These are phyloP conservation scores for Candida gorgasii DNA, from an alignment of 805 yeast genomes.

Conservation along the genomic window DNA sequence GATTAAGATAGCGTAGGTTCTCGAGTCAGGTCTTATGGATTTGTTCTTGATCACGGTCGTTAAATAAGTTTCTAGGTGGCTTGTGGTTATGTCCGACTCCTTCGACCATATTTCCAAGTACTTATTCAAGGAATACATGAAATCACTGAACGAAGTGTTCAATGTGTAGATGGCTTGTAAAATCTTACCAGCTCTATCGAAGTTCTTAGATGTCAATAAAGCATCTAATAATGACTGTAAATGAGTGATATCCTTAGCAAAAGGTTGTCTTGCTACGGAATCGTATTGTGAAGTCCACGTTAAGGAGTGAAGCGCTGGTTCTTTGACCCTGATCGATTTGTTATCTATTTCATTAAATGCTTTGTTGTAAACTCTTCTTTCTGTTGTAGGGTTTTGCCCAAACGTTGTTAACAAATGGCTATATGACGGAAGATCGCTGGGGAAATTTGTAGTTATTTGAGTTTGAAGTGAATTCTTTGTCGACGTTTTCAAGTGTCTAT, in stretches of 20 bases:
- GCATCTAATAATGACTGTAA: conserved; percentile 81
- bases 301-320: neutral
- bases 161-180: conserved; percentile 60
- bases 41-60: conserved; percentile 25
- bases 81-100: conserved; percentile 38
- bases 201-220: conserved; percentile 64
- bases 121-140: conserved; percentile 68
- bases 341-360: conserved; percentile 16
- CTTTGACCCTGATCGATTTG: neutral
- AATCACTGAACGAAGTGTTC: conserved; percentile 40
- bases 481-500: conserved; percentile 2
- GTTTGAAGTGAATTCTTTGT: conserved; percentile 4
- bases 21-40: conserved; percentile 44
- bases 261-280: conserved; percentile 41
- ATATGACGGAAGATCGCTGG: conserved; percentile 3
- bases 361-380: conserved; percentile 5
- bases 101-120: conserved; percentile 49
- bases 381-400: neutral
- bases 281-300: conserved; percentile 45
- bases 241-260: conserved; percentile 60
- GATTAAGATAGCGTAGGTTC: conserved; percentile 61
- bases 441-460: neutral
- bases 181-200: conserved; percentile 68
- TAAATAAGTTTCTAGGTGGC: conserved; percentile 47
- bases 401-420: conserved; percentile 4